These are phyloP conservation scores for Heliosperma pusillum DNA, from an alignment of 148 eudicot genomes.

Conservation along the genomic window DNA sequence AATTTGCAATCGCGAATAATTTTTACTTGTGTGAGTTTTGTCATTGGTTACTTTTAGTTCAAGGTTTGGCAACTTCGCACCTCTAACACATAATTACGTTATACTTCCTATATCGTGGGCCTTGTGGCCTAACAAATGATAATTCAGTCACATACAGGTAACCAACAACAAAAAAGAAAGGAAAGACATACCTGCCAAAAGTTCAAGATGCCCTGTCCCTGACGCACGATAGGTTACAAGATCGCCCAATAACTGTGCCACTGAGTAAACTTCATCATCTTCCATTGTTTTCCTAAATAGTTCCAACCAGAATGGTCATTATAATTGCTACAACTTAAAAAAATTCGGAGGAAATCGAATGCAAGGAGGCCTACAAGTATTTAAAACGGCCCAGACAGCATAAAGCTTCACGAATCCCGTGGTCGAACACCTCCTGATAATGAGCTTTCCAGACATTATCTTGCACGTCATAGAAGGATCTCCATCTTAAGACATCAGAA, in stretches of 20 bases:
- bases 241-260: conserved; percentile 70
- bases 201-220: conserved; percentile 73
- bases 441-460: conserved; percentile 76
- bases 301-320: conserved; percentile 10
- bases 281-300: conserved; percentile 47
- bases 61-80: neutral
- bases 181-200: conserved; percentile 58
- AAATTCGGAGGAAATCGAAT: conserved; percentile 6
- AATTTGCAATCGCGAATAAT: neutral
- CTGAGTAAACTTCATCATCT: conserved; percentile 77
- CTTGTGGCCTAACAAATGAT: neutral
- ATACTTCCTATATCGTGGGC: neutral
- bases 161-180: neutral
- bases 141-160: neutral
- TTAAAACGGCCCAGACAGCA: conserved; percentile 79
- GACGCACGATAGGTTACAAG: conserved; percentile 78
- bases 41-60: neutral
- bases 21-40: neutral
- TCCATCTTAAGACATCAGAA: conserved; percentile 74
- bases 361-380: conserved; percentile 57
- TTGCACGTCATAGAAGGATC: conserved; percentile 64
- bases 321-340: neutral
- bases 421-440: conserved; percentile 79
- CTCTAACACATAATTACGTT: neutral
- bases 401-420: conserved; percentile 80